These are phyloP conservation scores for Pisolithus sp. DNA, from an alignment of 768 basidiomycete genomes.

Conservation along the genomic window DNA sequence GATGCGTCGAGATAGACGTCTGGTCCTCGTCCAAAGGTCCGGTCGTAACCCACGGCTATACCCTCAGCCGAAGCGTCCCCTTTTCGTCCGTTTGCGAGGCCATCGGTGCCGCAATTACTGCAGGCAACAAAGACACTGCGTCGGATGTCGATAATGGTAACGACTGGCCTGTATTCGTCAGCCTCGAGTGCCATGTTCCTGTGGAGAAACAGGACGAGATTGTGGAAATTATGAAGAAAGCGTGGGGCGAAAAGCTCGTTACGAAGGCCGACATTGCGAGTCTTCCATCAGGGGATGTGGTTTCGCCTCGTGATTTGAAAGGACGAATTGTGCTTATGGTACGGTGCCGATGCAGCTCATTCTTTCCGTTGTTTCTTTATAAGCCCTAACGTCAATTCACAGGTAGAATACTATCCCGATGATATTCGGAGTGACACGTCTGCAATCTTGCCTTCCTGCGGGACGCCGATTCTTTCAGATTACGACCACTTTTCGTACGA, in stretches of 20 bases:
- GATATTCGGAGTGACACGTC: conserved; percentile 5
- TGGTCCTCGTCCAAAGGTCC: conserved; percentile 52
- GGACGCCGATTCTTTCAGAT: conserved; percentile 4
- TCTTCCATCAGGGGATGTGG: conserved; percentile 24
- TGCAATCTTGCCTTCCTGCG: neutral
- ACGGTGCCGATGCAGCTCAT: neutral
- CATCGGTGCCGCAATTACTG: conserved; percentile 37
- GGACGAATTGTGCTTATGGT: conserved; percentile 59
- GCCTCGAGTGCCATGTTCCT: conserved; percentile 58
- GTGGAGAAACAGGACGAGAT: conserved; percentile 44
- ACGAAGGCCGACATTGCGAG: conserved; percentile 14
- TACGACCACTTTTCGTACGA: conserved; percentile 4
- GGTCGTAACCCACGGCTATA: conserved; percentile 57
- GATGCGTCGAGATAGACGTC: conserved; percentile 65
- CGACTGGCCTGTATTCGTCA: conserved; percentile 54
- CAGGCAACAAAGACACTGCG: conserved; percentile 4
- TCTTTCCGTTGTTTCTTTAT: neutral
- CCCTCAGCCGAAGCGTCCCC: conserved; percentile 45
- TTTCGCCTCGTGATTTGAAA: conserved; percentile 41
- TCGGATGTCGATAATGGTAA: conserved; percentile 4
- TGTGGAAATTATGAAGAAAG: conserved; percentile 44
- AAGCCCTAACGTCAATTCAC: neutral
- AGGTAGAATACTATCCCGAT: conserved; percentile 52
- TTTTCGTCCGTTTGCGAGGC: conserved; percentile 49
- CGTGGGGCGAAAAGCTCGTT: conserved; percentile 50